Evolutionary conservation across 2,329 filamentous ascomycete species (phyloP).

Genomic region (Microcera coccophila): DNA sequence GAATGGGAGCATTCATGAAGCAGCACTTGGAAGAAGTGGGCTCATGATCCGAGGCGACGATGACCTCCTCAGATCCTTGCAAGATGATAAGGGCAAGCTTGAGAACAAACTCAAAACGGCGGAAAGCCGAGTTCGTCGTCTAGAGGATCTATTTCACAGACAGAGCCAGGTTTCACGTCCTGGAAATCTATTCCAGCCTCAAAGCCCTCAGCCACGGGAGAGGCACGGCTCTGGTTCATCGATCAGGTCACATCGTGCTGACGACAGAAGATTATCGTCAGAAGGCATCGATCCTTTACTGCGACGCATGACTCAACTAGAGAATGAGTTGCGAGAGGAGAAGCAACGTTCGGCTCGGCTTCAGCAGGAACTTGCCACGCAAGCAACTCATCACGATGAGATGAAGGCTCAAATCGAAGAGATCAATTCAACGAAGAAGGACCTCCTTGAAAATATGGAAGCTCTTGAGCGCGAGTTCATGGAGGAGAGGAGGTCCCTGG

Average conservation of each 20-base stretch:
- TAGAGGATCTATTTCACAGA: conserved; percentile 89
- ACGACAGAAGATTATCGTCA: conserved; percentile 45
- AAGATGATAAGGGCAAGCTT: conserved; percentile 73
- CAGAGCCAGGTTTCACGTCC: conserved; percentile 61
- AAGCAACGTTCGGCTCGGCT: conserved; percentile 63
- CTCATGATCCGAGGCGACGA: conserved; percentile 83
- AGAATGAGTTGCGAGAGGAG: conserved; percentile 72
- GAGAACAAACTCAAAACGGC: conserved; percentile 76
- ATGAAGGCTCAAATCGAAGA: conserved; percentile 73
- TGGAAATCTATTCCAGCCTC: conserved; percentile 53
- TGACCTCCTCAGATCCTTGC: conserved; percentile 71
- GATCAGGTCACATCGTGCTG: conserved; percentile 40
- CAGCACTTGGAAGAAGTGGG: conserved; percentile 80
- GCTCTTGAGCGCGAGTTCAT: conserved; percentile 85
- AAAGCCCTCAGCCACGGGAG: conserved; percentile 44
- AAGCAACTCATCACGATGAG: conserved; percentile 54
- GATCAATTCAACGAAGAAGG: conserved; percentile 85
- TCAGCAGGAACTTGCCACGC: conserved; percentile 64
- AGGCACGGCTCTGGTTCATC: conserved; percentile 50
- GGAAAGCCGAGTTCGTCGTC: conserved; percentile 81
- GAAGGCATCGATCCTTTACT: conserved; percentile 46
- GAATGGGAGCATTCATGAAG: conserved; percentile 90
- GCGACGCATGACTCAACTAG: conserved; percentile 59
- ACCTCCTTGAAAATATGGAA: conserved; percentile 92
- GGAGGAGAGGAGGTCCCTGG: conserved; percentile 76